These are phyloP conservation scores for Syncephalastrum racemosum DNA, from an alignment of 371 early-diverging fungal species.

Conservation along the genomic window DNA sequence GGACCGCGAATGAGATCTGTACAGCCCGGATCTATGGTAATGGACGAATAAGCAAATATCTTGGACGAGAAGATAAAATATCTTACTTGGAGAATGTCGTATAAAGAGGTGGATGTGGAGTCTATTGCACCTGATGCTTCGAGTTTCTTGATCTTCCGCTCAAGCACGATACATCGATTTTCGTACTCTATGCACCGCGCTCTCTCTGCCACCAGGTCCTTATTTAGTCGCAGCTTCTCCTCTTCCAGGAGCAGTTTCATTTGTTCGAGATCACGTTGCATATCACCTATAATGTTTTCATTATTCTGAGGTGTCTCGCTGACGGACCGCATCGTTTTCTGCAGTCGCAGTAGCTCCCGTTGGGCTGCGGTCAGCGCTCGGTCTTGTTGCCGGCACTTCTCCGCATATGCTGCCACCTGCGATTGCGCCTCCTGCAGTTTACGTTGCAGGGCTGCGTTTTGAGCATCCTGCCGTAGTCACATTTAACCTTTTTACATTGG, in stretches of 20 bases:
- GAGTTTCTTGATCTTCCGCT: slow-evolving; percentile 13
- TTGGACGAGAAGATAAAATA: not conserved
- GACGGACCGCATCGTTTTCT: slow-evolving; percentile 14
- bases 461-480: slow-evolving; percentile 13
- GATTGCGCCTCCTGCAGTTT: slow-evolving; percentile 21
- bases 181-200: slow-evolving; percentile 18
- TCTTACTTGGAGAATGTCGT: too few species aligned
- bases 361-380: slow-evolving; percentile 24
- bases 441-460: slow-evolving; percentile 16
- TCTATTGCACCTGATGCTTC: slow-evolving; percentile 8
- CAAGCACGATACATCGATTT: slow-evolving; percentile 14
- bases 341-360: slow-evolving; percentile 18
- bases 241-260: slow-evolving; percentile 14
- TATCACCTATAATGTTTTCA: not conserved
- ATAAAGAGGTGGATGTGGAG: too few species aligned
- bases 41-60: not conserved
- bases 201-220: slow-evolving; percentile 17
- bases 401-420: slow-evolving; percentile 21
- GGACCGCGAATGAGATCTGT: slow-evolving; percentile 16
- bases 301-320: not conserved
- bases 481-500: not conserved
- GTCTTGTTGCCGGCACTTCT: slow-evolving; percentile 29
- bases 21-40: slow-evolving; percentile 14
- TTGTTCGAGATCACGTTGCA: slow-evolving; percentile 12
- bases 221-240: slow-evolving; percentile 11